Evolutionary conservation across 1,284 basidiomycete genomes (phyloP), one percentile per base, ranked within the genome.

Genomic region (Ustilago vetiveriae): DNA sequence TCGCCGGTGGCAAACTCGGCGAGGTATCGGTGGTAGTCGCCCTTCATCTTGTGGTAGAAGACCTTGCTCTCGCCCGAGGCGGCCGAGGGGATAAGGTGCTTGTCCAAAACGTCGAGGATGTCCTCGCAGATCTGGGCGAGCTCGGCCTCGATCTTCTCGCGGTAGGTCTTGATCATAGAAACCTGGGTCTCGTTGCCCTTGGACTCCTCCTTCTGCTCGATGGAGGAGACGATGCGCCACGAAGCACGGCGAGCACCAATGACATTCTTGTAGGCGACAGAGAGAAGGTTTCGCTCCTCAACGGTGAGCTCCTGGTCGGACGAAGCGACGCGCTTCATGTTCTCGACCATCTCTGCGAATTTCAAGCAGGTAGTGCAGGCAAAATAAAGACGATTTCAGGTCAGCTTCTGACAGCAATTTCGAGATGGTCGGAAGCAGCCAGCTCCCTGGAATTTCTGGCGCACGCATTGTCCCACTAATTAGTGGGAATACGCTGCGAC

Each of bases 41-140:
- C 95, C 96, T 95, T 98, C 93, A 98, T 98, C 91, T 98, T 98
- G 90, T 98, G 95, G 88, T 98, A 98, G 89, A 98, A 98, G 73
- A 98, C 95, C 88, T 98, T 98, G 74, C 92, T 94, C 86, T 98
- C 96, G 83, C 96, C 95, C 66, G 93, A 91, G 66, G 93, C 94
- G 56, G 95, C 96, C 30, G 93, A 95, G 72, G 96, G 95, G 82
- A 98, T 98, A 78, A 98, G 90, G 88, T 98, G 94, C 87, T 96
- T 93, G 86, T 97, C 94, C 73, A 98, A 91, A 65, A 98, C 94
- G 76, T 94, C 90, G 78, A 98, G 92, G 82, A 98, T 98, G 84
- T 98, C 95, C 86, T 98, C 94, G 87, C 96, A 98, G 84, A 98
- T 98, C 87, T 96, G 94, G 66, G 93, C 92, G 70, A 98, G 90